These are phyloP conservation scores for Achlya hypogyna DNA, from an alignment of 352 stramenopile species.

Conservation along the genomic window DNA sequence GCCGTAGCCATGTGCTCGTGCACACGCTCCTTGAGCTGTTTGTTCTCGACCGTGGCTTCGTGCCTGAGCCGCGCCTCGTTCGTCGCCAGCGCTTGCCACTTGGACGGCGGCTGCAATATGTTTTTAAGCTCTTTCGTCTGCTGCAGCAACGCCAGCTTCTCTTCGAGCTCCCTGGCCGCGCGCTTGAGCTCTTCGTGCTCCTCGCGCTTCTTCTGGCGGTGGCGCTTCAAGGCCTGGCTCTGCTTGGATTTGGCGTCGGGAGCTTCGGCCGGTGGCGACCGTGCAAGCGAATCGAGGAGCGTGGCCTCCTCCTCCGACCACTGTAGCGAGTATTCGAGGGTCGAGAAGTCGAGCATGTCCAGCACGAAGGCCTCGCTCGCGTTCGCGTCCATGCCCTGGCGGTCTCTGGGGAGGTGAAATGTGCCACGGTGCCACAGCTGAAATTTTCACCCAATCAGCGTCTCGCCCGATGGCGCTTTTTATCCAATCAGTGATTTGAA, in stretches of 20 bases:
- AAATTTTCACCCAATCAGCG: background rate
- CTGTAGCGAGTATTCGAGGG: background rate
- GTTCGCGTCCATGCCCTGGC: background rate
- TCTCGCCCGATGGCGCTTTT: no score
- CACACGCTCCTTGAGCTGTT: background rate
- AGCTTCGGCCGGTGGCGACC: background rate
- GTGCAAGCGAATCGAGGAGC: background rate
- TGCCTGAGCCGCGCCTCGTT: background rate
- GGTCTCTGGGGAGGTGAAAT: background rate
- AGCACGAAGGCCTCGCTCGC: background rate
- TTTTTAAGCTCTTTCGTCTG: background rate
- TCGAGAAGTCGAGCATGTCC: background rate
- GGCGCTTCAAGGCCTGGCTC: background rate
- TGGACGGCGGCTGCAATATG: background rate
- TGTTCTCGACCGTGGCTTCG: slow-evolving; percentile 1
- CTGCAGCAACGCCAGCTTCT: background rate
- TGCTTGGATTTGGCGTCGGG: background rate
- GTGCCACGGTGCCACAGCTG: no score
- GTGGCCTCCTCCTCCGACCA: background rate
- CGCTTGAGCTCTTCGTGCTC: background rate
- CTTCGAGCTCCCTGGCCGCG: background rate
- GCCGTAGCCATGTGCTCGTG: background rate
- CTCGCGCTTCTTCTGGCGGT: background rate
- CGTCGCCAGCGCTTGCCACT: background rate
- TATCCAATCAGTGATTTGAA: no score